Evolutionary conservation across 306 rosid species (phyloP), one percentile per base, ranked within the genome.

Genomic region (Mimosa bimucronata): DNA sequence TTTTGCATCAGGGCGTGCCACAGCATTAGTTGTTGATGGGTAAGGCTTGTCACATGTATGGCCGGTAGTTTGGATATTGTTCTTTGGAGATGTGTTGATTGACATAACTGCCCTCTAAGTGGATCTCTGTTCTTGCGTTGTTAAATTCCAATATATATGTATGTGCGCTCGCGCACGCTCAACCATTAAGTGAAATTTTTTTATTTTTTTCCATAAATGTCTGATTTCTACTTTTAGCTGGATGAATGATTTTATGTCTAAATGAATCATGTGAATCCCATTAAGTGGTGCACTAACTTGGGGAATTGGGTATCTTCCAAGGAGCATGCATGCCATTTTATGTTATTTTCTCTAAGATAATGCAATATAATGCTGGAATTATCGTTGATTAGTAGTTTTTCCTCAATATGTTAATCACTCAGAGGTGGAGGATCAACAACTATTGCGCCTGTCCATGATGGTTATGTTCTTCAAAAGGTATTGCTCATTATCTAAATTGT

Each of bases 361-460:
- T 41, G 13, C 71, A 38, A 7, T 53, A 71, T 37, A 69, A 52
- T 53, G 64, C 18, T 79, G 64, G 48, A 62, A 57, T 57, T 53
- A 73, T 74, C 44, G 53, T 86, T 85, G 71, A 88, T 71, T 34
- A 77, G 74, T 78, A 15, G 74, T 83, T 62, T 81, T 84, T 73
- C 48, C 1, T 75, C 40, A 30, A 55, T 74, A 65, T 80, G 66
- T 55, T 41, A 74, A 73, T 81, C 42, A 30, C 70, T 67, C 87
- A 95, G 99, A 74, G 99, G 99, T 53, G 99, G 99, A 77, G 99
- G 98, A 82, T 95, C 99, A 50, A 95, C 97, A 34, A 93, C 98
- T 61, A 89, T 95, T 85, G 99, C 96, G 70, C 97, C 99, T 10
- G 99, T 95, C 65, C 98, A 93, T 85, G 99, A 95, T 84, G 99